Evolutionary conservation across 805 yeast genomes (phyloP).

Genomic region (Saccharomycopsis vini): DNA sequence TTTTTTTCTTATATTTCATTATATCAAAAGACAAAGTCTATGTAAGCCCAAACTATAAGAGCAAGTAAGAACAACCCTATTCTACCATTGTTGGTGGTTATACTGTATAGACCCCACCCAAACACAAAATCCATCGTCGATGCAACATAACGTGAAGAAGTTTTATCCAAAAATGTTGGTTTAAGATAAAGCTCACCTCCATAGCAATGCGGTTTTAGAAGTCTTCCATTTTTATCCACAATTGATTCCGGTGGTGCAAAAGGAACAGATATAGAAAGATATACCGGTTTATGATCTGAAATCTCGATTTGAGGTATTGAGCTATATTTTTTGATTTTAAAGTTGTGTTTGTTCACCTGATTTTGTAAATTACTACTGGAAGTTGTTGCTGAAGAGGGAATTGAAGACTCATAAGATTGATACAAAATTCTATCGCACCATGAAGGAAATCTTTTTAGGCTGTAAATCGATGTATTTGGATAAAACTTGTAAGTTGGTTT

Average conservation of each 20-base stretch:
- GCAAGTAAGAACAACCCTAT: too few species aligned
- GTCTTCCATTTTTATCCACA: constrained; percentile 23
- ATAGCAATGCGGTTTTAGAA: background rate
- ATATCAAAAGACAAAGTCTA: too few species aligned
- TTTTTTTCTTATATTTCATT: too few species aligned
- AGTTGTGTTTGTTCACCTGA: too few species aligned
- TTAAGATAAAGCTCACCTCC: constrained; percentile 1
- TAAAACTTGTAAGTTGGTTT: constrained; percentile 74
- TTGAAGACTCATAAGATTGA: constrained; percentile 31
- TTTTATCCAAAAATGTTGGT: constrained; percentile 9
- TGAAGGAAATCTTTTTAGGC: constrained; percentile 58
- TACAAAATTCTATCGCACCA: constrained; percentile 87
- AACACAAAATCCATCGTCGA: background rate
- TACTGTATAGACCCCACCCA: background rate
- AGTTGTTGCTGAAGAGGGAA: constrained; percentile 18
- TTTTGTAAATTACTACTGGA: background rate
- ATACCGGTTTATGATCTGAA: constrained; percentile 83
- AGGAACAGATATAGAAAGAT: constrained; percentile 41
- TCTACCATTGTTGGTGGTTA: too few species aligned
- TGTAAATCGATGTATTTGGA: constrained; percentile 34
- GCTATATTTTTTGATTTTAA: constrained; percentile 31
- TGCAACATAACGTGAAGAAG: background rate
- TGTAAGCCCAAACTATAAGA: too few species aligned
- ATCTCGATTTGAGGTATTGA: constrained; percentile 38
- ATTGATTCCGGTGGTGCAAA: constrained; percentile 28